Base-by-base conservation (phyloP, 2,329 filamentous ascomycete genomes). In the Aspergillus proliferans region DNA sequence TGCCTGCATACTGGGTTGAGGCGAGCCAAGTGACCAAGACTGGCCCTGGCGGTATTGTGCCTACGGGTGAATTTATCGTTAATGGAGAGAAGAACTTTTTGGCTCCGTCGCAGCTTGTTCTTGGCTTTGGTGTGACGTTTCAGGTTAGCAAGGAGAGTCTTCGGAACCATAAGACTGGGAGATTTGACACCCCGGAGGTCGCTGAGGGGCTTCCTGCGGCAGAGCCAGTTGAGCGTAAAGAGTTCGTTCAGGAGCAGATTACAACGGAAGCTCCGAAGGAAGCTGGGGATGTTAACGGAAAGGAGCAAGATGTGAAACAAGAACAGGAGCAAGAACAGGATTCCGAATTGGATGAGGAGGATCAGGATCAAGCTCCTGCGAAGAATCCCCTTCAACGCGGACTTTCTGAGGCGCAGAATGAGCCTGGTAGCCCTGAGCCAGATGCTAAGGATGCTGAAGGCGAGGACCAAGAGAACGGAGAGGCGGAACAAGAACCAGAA, bases 1-100 rank as follows among this genome's bases (percentile, higher is more conserved):
- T 97, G 87, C 86, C 87, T 15, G 91, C 92, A 7, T 98, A 88
- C 86, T 98, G 93, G 93, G 92, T 94, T 0, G 84, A 85, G 53
- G 86, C 88, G 2, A 85, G 92, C 47, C 91, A 97, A 66, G 88
- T 98, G 0, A 89, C 87, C 8, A 97, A 97, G 71, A 88, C 83
- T 30, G 85, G 86, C 0, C 83, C 81, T 0, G 92, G 92, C 21
- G 91, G 94, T 57, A 92, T 88, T 58, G 71, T 98, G 6, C 80
- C 84, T 0, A 76, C 81, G 0, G 93, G 92, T 15, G 82, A 82
- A 54, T 96, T 98, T 66, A 82, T 85, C 68, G 78, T 96, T 43
- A 80, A 81, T 34, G 92, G 91, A 2, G 86, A 87, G 71, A 97
- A 96, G 74, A 95, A 95, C 61, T 93, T 87, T 58, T 70, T 98